Conservation (phyloP, 345 rosid genomes). For the Euphorbia tirucalli region DNA sequence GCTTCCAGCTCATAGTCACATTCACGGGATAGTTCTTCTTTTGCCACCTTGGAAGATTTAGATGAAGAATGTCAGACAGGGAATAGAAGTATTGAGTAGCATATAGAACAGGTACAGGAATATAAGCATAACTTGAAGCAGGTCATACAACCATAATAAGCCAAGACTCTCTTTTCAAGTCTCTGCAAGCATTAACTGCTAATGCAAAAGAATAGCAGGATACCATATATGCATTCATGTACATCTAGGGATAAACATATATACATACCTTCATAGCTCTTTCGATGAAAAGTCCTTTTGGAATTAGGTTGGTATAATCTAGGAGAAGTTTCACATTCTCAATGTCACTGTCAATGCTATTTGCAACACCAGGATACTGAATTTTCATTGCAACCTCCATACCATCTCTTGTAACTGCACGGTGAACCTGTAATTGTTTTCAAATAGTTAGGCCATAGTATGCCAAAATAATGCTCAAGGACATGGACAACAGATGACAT, state of each 20-base stretch:
- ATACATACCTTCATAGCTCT: constrained; percentile 80
- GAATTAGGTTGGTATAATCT: constrained; percentile 82
- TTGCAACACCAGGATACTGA: constrained; percentile 98
- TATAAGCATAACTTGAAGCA: neutral
- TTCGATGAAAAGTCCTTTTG: constrained; percentile 87
- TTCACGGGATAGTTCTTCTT: constrained; percentile 84
- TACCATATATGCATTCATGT: neutral
- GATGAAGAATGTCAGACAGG: constrained; percentile 13
- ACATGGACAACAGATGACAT: neutral
- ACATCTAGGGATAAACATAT: neutral
- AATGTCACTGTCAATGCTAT: constrained; percentile 92
- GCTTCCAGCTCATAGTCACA: constrained; percentile 95
- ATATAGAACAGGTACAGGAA: neutral
- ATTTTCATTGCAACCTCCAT: constrained; percentile 85
- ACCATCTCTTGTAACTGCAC: constrained; percentile 76
- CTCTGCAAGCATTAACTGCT: neutral
- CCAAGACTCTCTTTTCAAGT: neutral
- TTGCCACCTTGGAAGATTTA: constrained; percentile 64
- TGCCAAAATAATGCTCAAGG: neutral
- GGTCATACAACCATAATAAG: constrained; percentile 7
- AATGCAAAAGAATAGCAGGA: neutral
- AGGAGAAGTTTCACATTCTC: constrained; percentile 86
- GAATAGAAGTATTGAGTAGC: neutral
- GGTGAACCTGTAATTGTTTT: constrained; percentile 66
- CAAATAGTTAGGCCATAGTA: constrained; percentile 14